Evolutionary conservation across 2,329 filamentous ascomycete genomes (phyloP).

Genomic region (Ophiostoma perfectum): DNA sequence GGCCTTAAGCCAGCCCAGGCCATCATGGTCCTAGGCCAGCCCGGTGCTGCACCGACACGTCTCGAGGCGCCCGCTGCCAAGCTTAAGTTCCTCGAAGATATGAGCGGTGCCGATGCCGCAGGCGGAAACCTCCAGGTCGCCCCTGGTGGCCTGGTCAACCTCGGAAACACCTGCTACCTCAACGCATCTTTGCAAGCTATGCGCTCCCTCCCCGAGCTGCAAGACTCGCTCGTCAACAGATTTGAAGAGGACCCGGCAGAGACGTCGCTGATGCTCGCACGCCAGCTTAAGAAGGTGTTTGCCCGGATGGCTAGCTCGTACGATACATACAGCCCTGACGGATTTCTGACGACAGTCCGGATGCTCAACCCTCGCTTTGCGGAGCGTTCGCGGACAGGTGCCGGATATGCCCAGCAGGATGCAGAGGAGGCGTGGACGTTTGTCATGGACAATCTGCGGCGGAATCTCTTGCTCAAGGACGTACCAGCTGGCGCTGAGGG

Average conservation of each 20-base stretch:
- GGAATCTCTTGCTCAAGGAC: constrained; percentile 67
- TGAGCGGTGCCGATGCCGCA: constrained; percentile 90
- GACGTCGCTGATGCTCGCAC: constrained; percentile 56
- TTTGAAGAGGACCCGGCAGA: constrained; percentile 39
- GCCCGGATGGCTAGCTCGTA: constrained; percentile 86
- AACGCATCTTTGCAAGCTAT: constrained; percentile 96
- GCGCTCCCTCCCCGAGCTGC: constrained; percentile 82
- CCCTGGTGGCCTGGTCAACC: constrained; percentile 81
- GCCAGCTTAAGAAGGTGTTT: constrained; percentile 63
- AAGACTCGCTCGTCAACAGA: constrained; percentile 62
- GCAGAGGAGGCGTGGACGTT: constrained; percentile 98
- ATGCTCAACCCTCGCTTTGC: constrained; percentile 85
- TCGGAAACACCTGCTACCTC: constrained; percentile 97
- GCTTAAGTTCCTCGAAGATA: constrained; percentile 90
- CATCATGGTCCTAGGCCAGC: constrained; percentile 96
- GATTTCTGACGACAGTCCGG: constrained; percentile 77
- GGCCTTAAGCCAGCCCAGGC: constrained; percentile 78
- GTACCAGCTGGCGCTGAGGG: constrained; percentile 29
- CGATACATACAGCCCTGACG: constrained; percentile 73
- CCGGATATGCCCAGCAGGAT: constrained; percentile 94
- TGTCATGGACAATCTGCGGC: constrained; percentile 75
- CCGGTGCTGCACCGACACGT: constrained; percentile 57
- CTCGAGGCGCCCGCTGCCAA: constrained; percentile 71
- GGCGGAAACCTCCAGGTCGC: constrained; percentile 57
- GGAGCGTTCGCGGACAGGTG: constrained; percentile 74